Percentiles rank a stretch among this genome's conserved stretches.
These are phyloP conservation scores for Cystofilobasidium bisporidii DNA, from an alignment of 768 basidiomycete genomes.

Conservation along the genomic window DNA sequence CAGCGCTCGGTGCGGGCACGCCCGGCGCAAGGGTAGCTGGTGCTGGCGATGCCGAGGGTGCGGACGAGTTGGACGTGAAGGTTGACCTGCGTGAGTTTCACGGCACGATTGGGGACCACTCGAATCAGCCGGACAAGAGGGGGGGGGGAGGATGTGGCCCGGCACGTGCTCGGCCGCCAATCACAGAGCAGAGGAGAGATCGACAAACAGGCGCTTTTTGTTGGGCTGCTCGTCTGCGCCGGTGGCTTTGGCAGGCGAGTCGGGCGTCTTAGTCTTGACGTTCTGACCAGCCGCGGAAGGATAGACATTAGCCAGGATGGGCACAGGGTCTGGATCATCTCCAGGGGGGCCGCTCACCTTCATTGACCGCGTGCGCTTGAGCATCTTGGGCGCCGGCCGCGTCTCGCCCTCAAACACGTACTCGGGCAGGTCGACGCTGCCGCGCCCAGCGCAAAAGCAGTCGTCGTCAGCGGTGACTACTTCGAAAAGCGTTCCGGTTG, in stretches of 20 bases:
- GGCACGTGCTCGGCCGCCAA: neutral
- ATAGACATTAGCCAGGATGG: neutral
- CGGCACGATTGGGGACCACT: neutral
- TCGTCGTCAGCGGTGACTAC: too few relatives aligned
- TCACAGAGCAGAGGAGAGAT: neutral
- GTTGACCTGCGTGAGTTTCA: conserved; percentile 6
- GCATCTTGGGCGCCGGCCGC: conserved; percentile 21
- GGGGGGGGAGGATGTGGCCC: neutral
- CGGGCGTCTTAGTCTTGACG: conserved; percentile 6
- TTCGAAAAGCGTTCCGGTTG: too few relatives aligned
- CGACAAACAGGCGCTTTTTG: conserved; percentile 27
- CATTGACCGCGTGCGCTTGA: conserved; percentile 25
- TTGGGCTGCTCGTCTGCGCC: conserved; percentile 16
- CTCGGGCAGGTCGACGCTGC: conserved; percentile 24
- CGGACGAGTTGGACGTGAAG: conserved; percentile 10
- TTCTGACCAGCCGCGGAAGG: neutral
- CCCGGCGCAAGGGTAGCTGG: neutral
- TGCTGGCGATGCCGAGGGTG: conserved; percentile 7
- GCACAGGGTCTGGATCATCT: too few relatives aligned
- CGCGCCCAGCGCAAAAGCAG: too few relatives aligned
- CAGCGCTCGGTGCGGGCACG: conserved; percentile 9
- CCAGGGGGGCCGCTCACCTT: conserved; percentile 6
- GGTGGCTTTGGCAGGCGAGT: neutral
- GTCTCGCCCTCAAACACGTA: conserved; percentile 25
- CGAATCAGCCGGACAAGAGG: neutral